phyloP scores from a whole-genome alignment of 2,329 filamentous ascomycete genomes.

The Ceratocystis cubensis region DNA sequence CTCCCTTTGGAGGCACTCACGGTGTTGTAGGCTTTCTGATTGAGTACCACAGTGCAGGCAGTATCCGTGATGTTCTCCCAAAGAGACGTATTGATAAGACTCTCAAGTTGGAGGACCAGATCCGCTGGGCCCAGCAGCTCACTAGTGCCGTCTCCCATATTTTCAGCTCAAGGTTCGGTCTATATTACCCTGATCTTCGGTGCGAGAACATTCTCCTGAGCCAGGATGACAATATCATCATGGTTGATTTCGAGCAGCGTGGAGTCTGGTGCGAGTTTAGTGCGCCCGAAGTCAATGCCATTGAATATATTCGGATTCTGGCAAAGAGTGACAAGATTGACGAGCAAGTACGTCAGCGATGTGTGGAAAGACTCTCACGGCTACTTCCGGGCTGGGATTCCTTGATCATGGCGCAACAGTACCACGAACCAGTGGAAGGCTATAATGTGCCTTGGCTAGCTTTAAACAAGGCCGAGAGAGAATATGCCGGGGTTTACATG shows the following conservation, averaged over 20 bases:
- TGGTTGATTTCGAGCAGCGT: slow-evolving; percentile 52
- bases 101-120: slow-evolving; percentile 34
- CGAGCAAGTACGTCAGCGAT: slow-evolving; percentile 31
- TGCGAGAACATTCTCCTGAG: slow-evolving; percentile 48
- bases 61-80: slow-evolving; percentile 43
- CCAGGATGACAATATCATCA: slow-evolving; percentile 35
- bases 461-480: slow-evolving; percentile 39
- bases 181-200: slow-evolving; percentile 48
- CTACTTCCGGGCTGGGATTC: slow-evolving; percentile 38
- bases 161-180: slow-evolving; percentile 13
- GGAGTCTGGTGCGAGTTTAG: slow-evolving; percentile 52
- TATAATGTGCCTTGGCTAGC: slow-evolving; percentile 47
- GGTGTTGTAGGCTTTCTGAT: slow-evolving; percentile 46
- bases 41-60: slow-evolving; percentile 41
- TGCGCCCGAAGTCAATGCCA: slow-evolving; percentile 46
- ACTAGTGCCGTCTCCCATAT: slow-evolving; percentile 38
- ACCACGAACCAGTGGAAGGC: slow-evolving; percentile 36
- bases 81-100: slow-evolving; percentile 36
- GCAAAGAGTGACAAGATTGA: slow-evolving; percentile 38
- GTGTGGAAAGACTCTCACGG: slow-evolving; percentile 31
- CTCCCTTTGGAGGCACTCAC: slow-evolving; percentile 43
- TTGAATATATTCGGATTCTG: slow-evolving; percentile 46
- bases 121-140: slow-evolving; percentile 43
- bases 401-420: slow-evolving; percentile 33
- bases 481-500: slow-evolving; percentile 50